Base-by-base conservation (phyloP, 495 filamentous ascomycete genomes). In the Lepraria neglecta region DNA sequence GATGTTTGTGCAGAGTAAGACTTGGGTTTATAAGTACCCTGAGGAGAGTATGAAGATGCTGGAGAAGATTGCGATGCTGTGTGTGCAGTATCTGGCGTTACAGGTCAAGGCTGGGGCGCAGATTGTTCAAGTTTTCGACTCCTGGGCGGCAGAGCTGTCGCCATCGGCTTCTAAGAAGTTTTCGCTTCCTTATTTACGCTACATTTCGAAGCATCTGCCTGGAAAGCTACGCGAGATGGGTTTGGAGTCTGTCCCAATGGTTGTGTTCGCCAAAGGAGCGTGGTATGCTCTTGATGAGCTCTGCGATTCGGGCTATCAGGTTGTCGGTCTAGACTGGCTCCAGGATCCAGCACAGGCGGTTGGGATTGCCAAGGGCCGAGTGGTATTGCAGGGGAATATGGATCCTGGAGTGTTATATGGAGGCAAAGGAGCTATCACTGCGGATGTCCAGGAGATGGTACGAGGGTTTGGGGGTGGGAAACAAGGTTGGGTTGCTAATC, bases 251-350 rank as follows among this genome's bases (percentile, higher is more conserved):
- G 95, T 97, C 3, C 94, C 94, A 2, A 97, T 98, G 94, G 94
- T 90, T n/a, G 90, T 97, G 17, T 98, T 98, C 72, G 91, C 94
- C n/a, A 98, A 98, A 76, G 94, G 94, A 4, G 92, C 94, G n/a
- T 96, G 94, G 89, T 95, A 92, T 73, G 91, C 90, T 4, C 77
- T 98, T 35, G 90, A 96, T 64, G 84, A 88, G 14, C 80, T 92
- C 15, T 96, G 92, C 73, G 77, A 89, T 66, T 84, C 90, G 24
- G 91, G 90, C 14, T 98, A 97, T 75, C 84, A 97, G 64, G 89
- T 96, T 35, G 86, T 98, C 55, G 88, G 95, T 28, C 77, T 98
- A 59, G 94, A 98, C 72, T 98, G 94, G 94, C 82, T 92, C 30
- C 89, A 96, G 64, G 90, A 92, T 69, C 89, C 94, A 4, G 87